Percentiles rank a stretch among this genome's conserved stretches.
These are phyloP conservation scores for Diplotaxis tenuifolia DNA, from an alignment of 345 rosid species.

Conservation along the genomic window DNA sequence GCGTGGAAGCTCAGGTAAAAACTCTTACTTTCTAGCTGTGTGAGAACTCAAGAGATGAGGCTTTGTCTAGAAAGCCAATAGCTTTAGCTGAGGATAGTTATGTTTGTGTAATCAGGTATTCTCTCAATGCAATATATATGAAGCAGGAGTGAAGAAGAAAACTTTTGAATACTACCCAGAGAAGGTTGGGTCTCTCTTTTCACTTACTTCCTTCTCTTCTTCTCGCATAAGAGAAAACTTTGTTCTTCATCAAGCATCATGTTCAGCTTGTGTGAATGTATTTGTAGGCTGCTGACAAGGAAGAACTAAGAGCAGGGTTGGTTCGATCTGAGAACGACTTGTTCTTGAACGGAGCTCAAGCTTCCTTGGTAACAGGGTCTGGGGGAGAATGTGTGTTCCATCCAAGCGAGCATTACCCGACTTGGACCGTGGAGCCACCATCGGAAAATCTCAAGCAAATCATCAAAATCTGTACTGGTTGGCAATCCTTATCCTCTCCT, in stretches of 20 bases:
- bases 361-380: slow-evolving; percentile 38
- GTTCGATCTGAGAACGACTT: slow-evolving; percentile 60
- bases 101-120: slow-evolving; percentile 51
- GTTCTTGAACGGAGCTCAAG: slow-evolving; percentile 59
- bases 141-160: slow-evolving; percentile 82
- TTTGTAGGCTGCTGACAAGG: slow-evolving; percentile 55
- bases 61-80: background rate
- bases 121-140: slow-evolving; percentile 91
- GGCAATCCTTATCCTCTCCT: slow-evolving; percentile 58
- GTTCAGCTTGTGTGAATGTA: slow-evolving; percentile 15
- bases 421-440: slow-evolving; percentile 53
- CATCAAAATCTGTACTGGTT: slow-evolving; percentile 56
- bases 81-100: background rate
- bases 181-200: slow-evolving; percentile 50
- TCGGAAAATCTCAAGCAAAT: slow-evolving; percentile 50
- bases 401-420: slow-evolving; percentile 55
- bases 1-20: slow-evolving; percentile 85
- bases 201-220: background rate
- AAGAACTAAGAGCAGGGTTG: slow-evolving; percentile 53
- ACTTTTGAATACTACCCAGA: slow-evolving; percentile 80
- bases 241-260: background rate
- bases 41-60: background rate
- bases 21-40: background rate
- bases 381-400: slow-evolving; percentile 50
- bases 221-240: background rate